These are phyloP conservation scores for Candida dendrica DNA, from an alignment of 805 yeast species.

Conservation along the genomic window DNA sequence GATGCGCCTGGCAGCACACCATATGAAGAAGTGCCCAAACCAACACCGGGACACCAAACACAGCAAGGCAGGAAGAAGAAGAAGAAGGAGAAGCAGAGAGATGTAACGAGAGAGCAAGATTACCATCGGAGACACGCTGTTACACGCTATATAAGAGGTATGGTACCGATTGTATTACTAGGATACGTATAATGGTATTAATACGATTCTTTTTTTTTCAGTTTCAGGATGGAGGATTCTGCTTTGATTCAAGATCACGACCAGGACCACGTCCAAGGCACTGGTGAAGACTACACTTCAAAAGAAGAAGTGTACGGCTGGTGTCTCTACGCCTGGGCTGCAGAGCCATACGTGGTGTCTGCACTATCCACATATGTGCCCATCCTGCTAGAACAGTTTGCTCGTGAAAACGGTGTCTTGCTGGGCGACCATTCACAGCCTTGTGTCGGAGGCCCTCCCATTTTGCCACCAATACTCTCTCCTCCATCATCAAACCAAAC, in stretches of 20 bases:
- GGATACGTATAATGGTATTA: no score
- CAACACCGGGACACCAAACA: no score
- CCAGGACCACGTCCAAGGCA: neutral
- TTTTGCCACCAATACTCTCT: constrained; percentile 26
- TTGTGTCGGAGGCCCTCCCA: constrained; percentile 33
- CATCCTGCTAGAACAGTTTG: constrained; percentile 60
- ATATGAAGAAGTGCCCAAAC: no score
- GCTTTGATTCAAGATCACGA: constrained; percentile 1
- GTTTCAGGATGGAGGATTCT: neutral
- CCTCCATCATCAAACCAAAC: constrained; percentile 20
- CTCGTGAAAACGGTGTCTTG: constrained; percentile 64
- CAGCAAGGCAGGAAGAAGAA: no score
- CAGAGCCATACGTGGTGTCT: constrained; percentile 75
- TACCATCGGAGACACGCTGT: no score
- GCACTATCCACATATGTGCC: constrained; percentile 79
- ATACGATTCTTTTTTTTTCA: no score
- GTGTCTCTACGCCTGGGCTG: constrained; percentile 67
- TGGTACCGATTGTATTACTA: no score
- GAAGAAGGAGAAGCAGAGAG: no score
- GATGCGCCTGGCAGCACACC: no score
- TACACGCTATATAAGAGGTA: no score
- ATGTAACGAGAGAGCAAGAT: no score
- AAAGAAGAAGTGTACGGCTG: constrained; percentile 50
- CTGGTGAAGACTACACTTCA: constrained; percentile 23
- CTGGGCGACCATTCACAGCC: constrained; percentile 49